Evolutionary conservation across 371 early-diverging fungal species (phyloP), one percentile per base, ranked within the genome.

Genomic region (Haplosporangium sp.): DNA sequence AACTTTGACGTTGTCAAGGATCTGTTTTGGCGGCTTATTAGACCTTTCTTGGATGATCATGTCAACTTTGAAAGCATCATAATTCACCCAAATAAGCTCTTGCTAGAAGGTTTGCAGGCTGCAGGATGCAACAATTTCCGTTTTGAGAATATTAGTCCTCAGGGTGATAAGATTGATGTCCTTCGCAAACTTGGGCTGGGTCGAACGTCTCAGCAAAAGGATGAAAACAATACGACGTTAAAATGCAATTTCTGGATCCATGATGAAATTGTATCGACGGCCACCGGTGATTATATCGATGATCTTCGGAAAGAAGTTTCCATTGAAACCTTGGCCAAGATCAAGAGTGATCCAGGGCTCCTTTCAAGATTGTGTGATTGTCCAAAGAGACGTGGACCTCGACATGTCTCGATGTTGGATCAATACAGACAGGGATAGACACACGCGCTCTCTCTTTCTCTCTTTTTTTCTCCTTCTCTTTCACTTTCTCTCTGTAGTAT

Each of bases 21-120:
- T 2, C 50, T 92, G 40, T 94, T 91, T 71, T 71, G 76, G 10
- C 79, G 82, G 20, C 83, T 89, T 85, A 86, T 91, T 66, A 55
- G 72, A 35, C 90, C 91, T 0, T 76, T 90, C 37, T 72, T 88
- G 27, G 85, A 88, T 42, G 71, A 74, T 1, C 88, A 92, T 81
- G 86, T 91, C 11, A 85, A 85, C 6, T 87, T 89, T 20, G 86
- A 86, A 10, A 74, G 73, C 0, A 77, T 92, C 40, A 73, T 77
- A 20, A 66, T 90, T 35, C 92, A 92, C 72, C 91, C 92, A 2
- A 79, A 35, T 65, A 71, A 69, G 68, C 58, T 20, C 2, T 44
- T 79, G 45, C 34, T 79, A 11, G 79, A 79, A 27, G 17, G 20
- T 3, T 57, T 79, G n/a, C 79, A 79, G 39, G 13, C 52, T 6